Evolutionary conservation across 2,329 filamentous ascomycete genomes (phyloP), one percentile per base, ranked within the genome.

Genomic region (Erysiphe pulchra): DNA sequence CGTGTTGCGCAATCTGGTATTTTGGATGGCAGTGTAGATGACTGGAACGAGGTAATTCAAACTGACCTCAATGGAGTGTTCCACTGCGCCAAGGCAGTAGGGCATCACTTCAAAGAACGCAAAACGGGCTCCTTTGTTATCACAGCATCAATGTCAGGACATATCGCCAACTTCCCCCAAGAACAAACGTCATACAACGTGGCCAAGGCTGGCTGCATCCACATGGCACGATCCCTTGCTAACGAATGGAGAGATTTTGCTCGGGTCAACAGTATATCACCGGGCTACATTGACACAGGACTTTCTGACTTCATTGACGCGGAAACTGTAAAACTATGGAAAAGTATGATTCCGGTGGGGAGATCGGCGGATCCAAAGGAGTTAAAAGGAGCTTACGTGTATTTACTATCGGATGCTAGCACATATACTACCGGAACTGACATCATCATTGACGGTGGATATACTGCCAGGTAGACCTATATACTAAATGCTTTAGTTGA

Each of bases 361-460:
- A 71, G 83, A 51, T 77, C 85, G 57, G 83, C 78, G 10, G 67
- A 75, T 51, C 65, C 73, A 2, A 70, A 73, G 49, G 83, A 92
- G 65, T 67, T 92, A 51, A 75, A 75, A 65, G 72, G 70, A 16
- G 65, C 65, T 20, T 69, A 68, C 58, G 62, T 69, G 32, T 68
- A 68, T 55, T 58, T 68, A 46, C 59, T 59, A 47, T 62, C 59
- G 30, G 63, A 66, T 52, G 65, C 65, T 31, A 61, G 57, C 37
- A 63, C 62, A 28, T 68, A 68, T 56, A 66, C 63, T 45, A 68
- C 65, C 30, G 65, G 65, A 51, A 57, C 63, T 40, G 66, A 69
- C 54, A 57, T 68, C 50, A 48, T 68, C 48, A 64, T 68, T 50
- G 66, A 68, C 56, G 65, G 65, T 54, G 65, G 65, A 30, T 68